Evolutionary conservation across 305 asterid genomes (phyloP).

Genomic region (Fraxinus angustifolia): DNA sequence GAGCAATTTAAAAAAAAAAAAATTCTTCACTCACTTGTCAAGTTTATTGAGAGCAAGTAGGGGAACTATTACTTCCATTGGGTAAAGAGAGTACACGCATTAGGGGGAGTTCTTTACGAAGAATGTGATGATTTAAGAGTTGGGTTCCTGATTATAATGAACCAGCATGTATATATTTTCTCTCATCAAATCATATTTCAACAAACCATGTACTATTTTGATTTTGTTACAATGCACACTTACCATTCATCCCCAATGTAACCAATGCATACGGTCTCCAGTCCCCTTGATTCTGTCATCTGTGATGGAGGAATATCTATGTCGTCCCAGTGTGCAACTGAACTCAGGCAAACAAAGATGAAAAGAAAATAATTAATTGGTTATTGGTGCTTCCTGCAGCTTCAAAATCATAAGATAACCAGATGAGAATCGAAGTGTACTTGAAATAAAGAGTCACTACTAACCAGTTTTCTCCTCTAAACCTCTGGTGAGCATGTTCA

Average conservation of each 20-base stretch:
- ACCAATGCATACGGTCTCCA: constrained; percentile 50
- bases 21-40: not conserved
- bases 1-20: not conserved
- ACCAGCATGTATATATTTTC: not conserved
- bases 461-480: constrained; percentile 65
- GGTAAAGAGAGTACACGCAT: not conserved
- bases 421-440: not conserved
- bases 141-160: not conserved
- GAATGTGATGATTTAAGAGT: not conserved
- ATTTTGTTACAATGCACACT: constrained; percentile 23
- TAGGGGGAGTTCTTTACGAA: not conserved
- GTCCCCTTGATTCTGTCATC: constrained; percentile 30
- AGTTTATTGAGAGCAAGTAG: not conserved
- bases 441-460: constrained; percentile 14
- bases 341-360: constrained; percentile 21
- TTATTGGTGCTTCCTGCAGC: not conserved
- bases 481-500: constrained; percentile 63
- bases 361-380: not conserved
- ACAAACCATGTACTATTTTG: not conserved
- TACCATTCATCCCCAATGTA: constrained; percentile 87
- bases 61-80: not conserved
- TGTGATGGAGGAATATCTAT: constrained; percentile 32
- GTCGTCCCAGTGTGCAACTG: constrained; percentile 85
- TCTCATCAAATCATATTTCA: not conserved
- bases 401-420: not conserved